Conservation (phyloP, 2,329 filamentous ascomycete genomes). For the Penicillium sp. region DNA sequence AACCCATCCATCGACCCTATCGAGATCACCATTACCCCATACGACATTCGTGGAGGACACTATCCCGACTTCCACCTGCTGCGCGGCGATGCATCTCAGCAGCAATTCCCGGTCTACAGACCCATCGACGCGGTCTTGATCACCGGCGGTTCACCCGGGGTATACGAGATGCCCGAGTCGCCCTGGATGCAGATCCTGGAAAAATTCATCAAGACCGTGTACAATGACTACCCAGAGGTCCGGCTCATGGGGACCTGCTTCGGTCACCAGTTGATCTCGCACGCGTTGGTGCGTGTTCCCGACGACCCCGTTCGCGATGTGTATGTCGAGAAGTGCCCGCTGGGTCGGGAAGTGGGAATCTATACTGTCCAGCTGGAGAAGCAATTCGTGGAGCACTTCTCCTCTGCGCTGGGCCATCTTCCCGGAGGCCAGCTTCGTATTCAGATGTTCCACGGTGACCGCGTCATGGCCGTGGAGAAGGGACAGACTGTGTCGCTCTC, state of each 20-base stretch:
- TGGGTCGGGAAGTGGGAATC: conserved; percentile 27
- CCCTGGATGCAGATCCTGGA: conserved; percentile 35
- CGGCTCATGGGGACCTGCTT: conserved; percentile 40
- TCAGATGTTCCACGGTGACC: conserved; percentile 30
- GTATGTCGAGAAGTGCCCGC: conserved; percentile 28
- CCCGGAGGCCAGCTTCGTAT: conserved; percentile 22
- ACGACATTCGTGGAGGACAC: conserved; percentile 30
- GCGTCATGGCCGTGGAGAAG: conserved; percentile 29
- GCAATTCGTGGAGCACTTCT: conserved; percentile 19
- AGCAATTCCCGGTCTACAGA: conserved; percentile 15
- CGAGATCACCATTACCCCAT: conserved; percentile 26
- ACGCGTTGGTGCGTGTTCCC: conserved; percentile 23
- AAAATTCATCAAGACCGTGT: conserved; percentile 31
- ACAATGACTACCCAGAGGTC: conserved; percentile 30
- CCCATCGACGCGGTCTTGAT: conserved; percentile 36
- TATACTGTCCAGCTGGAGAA: conserved; percentile 25
- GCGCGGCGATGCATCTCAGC: conserved; percentile 15
- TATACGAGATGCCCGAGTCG: conserved; percentile 29
- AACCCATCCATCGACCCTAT: conserved; percentile 17
- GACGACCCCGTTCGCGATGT: conserved; percentile 23
- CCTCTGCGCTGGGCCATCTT: conserved; percentile 18
- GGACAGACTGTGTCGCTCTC: conserved; percentile 18
- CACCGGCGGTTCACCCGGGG: conserved; percentile 34
- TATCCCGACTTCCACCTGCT: conserved; percentile 28
- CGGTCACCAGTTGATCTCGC: conserved; percentile 35